Base-by-base conservation (phyloP, 176 grass and related monocot species). In the Elaeis guineensis region DNA sequence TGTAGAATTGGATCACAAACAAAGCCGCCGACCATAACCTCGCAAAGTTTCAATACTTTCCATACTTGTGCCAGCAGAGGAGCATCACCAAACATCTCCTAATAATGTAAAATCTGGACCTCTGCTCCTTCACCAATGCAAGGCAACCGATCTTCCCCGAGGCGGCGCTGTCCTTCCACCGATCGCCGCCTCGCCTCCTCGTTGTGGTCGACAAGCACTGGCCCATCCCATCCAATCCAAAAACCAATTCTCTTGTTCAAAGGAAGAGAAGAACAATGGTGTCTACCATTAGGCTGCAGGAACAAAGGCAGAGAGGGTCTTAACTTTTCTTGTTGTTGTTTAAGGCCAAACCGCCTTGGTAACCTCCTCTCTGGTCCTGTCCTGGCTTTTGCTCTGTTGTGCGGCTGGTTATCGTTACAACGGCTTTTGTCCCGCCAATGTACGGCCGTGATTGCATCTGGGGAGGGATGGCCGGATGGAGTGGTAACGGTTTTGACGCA, bases 1-100 rank as follows among this genome's bases (percentile, higher is more conserved):
- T 44, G 35, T 44, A 6, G 6, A 44, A 44, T 12, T 44, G 35
- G 35, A 44, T 44, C 8, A 12, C 35, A 44, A 44, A 12, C 35
- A 12, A 44, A 44, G 35, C 35, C 1, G 2, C 35, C 11, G 3
- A 44, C 2, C 9, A 3, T 12, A 44, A 44, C 35, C 35, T 44
- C 9, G 3, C 59, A 25, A 20, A 32, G 22, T 5, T 3, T 80
- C 58, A 77, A 55, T 54, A 61, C n/a, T 74, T 77, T 18, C 63
- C 75, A 71, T 81, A 73, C 63, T 77, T 81, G 35, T 70, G 73
- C 84, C 84, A 75, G 61, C 79, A 79, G 29, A 87, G 51, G 49
- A 83, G 71, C 84, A 82, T 82, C 66, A 62, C 19, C 22, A 76
- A 30, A 66, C 78, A 75, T 8, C 78, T 29, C 53, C 75, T 66